Percentiles rank a stretch among this genome's conserved stretches.
These are phyloP conservation scores for Picea glauca DNA, from an alignment of 75 land plant species.

Conservation along the genomic window DNA sequence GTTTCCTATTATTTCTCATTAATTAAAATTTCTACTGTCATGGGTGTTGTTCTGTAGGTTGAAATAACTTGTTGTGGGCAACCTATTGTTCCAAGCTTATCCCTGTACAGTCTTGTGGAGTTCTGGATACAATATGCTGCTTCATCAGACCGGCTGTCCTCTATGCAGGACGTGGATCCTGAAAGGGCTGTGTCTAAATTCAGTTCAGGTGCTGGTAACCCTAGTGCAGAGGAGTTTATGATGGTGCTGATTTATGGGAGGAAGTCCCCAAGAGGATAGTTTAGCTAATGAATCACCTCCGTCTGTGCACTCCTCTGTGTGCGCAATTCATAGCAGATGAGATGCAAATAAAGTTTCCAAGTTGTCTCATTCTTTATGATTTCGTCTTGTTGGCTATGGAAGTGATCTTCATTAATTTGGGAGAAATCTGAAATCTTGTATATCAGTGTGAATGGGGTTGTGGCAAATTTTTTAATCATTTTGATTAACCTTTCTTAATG, in stretches of 20 bases:
- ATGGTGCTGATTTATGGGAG: slow-evolving; percentile 71
- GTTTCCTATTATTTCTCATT: neutral
- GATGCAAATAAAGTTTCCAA: slow-evolving; percentile 6
- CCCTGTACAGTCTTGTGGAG: slow-evolving; percentile 53
- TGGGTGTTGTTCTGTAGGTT: slow-evolving; percentile 36
- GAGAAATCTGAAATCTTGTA: neutral
- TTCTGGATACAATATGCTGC: slow-evolving; percentile 52
- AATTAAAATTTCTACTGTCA: neutral
- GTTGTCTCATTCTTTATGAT: slow-evolving; percentile 6
- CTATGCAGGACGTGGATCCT: slow-evolving; percentile 12
- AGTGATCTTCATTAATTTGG: neutral
- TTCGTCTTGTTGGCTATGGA: neutral
- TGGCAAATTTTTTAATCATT: neutral
- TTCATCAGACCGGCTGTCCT: slow-evolving; percentile 17
- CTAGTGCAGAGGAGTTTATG: slow-evolving; percentile 57
- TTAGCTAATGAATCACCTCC: neutral
- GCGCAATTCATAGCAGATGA: slow-evolving; percentile 3
- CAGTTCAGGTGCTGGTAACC: slow-evolving; percentile 14
- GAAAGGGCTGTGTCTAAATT: slow-evolving; percentile 18
- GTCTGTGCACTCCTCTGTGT: neutral
- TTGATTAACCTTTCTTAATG: neutral
- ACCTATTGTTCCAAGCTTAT: slow-evolving; percentile 58
- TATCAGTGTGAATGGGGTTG: neutral
- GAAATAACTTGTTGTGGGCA: slow-evolving; percentile 74
- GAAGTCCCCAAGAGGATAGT: slow-evolving; percentile 18